phyloP scores from a whole-genome alignment of 2,329 filamentous ascomycete genomes.

The Penicillium hesseltinei region DNA sequence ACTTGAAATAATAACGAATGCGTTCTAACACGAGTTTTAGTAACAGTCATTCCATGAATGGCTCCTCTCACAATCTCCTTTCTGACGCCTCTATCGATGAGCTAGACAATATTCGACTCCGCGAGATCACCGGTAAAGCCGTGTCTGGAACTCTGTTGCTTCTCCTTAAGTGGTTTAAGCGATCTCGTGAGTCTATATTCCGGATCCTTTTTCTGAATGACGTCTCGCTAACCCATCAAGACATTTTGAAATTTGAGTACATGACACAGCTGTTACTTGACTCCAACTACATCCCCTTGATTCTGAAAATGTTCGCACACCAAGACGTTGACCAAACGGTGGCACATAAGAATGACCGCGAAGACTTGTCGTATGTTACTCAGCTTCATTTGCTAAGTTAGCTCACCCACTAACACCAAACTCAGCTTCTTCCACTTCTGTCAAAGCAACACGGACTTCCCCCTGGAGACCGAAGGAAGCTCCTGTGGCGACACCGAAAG shows the following conservation, averaged over 20 bases:
- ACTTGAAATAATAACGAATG: conserved; percentile 7
- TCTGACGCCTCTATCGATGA: conserved; percentile 61
- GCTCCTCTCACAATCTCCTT: conserved; percentile 25
- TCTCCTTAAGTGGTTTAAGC: conserved; percentile 93
- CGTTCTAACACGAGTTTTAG: conserved; percentile 14
- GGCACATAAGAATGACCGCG: conserved; percentile 77
- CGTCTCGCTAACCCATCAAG: conserved; percentile 45
- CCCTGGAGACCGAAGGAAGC: conserved; percentile 36
- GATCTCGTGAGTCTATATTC: conserved; percentile 68
- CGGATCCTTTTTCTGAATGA: not conserved
- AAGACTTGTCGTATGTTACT: conserved; percentile 68
- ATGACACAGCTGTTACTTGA: conserved; percentile 89
- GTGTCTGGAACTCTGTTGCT: conserved; percentile 84
- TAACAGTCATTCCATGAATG: conserved; percentile 27
- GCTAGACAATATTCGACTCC: conserved; percentile 72
- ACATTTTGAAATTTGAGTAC: conserved; percentile 94
- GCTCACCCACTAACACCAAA: conserved; percentile 11
- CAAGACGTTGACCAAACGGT: conserved; percentile 91
- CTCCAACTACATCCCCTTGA: conserved; percentile 89
- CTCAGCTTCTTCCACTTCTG: conserved; percentile 88
- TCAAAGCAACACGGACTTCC: conserved; percentile 66
- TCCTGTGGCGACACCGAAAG: conserved; percentile 39
- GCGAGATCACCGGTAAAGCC: conserved; percentile 88
- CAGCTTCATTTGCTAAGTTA: too few species aligned
- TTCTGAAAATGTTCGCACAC: conserved; percentile 89